Evolutionary conservation across 1,139 yeast species (phyloP), one percentile per base, ranked within the genome.

Genomic region (Yamadazyma aaseri): DNA sequence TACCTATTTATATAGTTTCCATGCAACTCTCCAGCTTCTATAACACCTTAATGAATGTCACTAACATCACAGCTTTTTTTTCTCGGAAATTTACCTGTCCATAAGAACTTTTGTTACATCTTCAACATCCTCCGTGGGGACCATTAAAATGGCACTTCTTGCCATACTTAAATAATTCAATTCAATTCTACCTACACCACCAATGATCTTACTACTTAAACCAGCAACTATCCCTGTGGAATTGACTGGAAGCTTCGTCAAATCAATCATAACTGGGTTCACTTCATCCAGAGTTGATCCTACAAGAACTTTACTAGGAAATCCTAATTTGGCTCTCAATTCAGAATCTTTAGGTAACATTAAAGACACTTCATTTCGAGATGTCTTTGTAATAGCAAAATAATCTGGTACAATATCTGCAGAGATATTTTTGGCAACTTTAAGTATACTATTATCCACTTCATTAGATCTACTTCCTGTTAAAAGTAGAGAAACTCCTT

Each of bases 211-310:
- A 34, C 76, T 63, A 1, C 86, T 84, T 20, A 81, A 70, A 1
- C 86, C 85, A 0, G 85, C 79, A 1, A 80, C 86, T 35, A 81
- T 78, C 32, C 86, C 86, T 6, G 82, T 78, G 5, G 79, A 66
- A 50, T 79, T 81, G 28, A 77, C 58, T 0, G 86, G 86, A 23
- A 80, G 55, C 18, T 57, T 57, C n/a, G 71, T 60, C 38, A 80
- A 65, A 48, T 80, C 81, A 25, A 80, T 69, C 2, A 71, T 61
- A 3, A 80, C 65, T 0, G 86, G 86, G n/a, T 73, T 63, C 31
- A 79, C 66, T 24, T 64, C 61, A 48, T 80, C 86, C 40, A 72
- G 74, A 12, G 72, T 60, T 2, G 83, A 76, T 1, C 86, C 86
- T 28, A 78, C 68, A 25, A 75, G 63, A 26, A 60, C 54, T 31